Base-by-base conservation (phyloP, 2,329 filamentous ascomycete genomes). In the Xylogone sp. region DNA sequence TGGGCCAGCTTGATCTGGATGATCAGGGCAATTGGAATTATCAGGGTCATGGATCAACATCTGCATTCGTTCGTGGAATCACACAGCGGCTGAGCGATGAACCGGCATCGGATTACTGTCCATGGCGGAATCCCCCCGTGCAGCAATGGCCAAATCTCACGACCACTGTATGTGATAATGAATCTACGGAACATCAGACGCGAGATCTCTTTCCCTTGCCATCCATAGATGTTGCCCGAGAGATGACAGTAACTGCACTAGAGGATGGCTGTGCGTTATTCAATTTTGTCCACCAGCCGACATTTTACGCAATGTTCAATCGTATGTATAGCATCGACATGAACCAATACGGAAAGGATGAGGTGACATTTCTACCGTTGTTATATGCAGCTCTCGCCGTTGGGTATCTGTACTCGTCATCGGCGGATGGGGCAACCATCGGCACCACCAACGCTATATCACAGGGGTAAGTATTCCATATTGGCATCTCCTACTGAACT, bases 261-360 rank as follows among this genome's bases (percentile, higher is more conserved):
- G 77, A 74, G 57, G 80, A 77, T 53, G 79, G 78, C 5, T 81
- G 77, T 0, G 79, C 77, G 51, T 68, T 82, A 1, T 68, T 81
- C 22, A 82, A 87, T 31, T 83, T 92, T 49, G 79, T 94, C 4
- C 90, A 96, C 62, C 75, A 87, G 46, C 91, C 91, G 0, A 82
- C 82, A 0, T 96, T 95, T 64, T 89, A 87, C 68, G 77, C 79
- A 48, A 82, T 81, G 56, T 78, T 95, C 54, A 84, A 95, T 59
- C 78, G 79, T 51, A 76, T 96, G 24, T 96, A 95, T 68, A 80
- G 85, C 56, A 83, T 76, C 22, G 75, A 86, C 2, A 73, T 79
- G 12, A 80, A 86, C n/a, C 75, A 76, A 45, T 80, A 82, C 54
- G 77, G 75, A 7, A 77, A 79, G 45, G 81, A 84, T 46, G 85